phyloP scores from a whole-genome alignment of 2,329 filamentous ascomycete genomes.

The Fusarium piperis region DNA sequence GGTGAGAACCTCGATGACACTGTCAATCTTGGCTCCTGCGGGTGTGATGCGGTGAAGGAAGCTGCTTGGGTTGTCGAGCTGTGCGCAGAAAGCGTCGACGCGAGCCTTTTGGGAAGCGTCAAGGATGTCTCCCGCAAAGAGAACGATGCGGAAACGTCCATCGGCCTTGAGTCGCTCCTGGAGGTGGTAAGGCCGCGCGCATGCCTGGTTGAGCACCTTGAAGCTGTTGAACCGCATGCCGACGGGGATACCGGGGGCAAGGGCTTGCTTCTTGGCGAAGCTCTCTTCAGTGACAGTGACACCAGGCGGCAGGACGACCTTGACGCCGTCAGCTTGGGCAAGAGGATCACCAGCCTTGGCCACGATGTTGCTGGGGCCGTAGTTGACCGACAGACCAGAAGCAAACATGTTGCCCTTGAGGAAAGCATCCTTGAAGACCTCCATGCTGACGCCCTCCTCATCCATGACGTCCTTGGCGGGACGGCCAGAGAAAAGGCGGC shows the following conservation, averaged over 20 bases:
- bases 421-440: conserved; percentile 69
- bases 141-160: conserved; percentile 66
- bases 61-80: conserved; percentile 44
- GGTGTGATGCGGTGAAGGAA: conserved; percentile 54
- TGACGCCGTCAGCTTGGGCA: not conserved
- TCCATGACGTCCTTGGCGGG: conserved; percentile 70
- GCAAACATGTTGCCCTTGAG: conserved; percentile 62
- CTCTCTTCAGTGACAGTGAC: not conserved
- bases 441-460: conserved; percentile 68
- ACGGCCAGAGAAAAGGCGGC: conserved; percentile 58
- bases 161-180: conserved; percentile 61
- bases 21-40: conserved; percentile 21
- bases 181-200: conserved; percentile 66
- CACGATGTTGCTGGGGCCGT: conserved; percentile 25
- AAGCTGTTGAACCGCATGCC: conserved; percentile 68
- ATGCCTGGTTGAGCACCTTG: conserved; percentile 68
- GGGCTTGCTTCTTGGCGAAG: conserved; percentile 10
- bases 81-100: conserved; percentile 38
- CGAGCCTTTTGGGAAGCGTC: conserved; percentile 48
- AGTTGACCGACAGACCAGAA: conserved; percentile 15
- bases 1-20: conserved; percentile 67
- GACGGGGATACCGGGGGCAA: conserved; percentile 53
- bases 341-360: conserved; percentile 10
- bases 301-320: not conserved
- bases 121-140: conserved; percentile 70